Evolutionary conservation across 2,329 filamentous ascomycete genomes (phyloP).

Genomic region (Penicillium verrucosum): DNA sequence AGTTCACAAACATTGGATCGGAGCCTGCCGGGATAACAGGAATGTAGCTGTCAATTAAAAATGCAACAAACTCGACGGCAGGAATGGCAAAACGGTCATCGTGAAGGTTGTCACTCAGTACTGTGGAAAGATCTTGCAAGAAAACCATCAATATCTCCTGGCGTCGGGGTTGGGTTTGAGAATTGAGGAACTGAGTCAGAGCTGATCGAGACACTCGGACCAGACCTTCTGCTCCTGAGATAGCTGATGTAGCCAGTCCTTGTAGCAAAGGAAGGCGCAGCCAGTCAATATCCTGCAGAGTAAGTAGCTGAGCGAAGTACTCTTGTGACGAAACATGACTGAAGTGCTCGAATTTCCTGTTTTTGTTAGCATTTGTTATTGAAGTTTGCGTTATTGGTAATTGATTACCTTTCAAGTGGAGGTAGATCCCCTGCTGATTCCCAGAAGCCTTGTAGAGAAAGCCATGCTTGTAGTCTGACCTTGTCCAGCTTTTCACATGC

Average conservation of each 20-base stretch:
- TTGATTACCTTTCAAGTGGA: slow-evolving; percentile 43
- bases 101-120: slow-evolving; percentile 52
- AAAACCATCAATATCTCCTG: slow-evolving; percentile 44
- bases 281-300: slow-evolving; percentile 36
- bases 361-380: slow-evolving; percentile 13
- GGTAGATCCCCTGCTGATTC: slow-evolving; percentile 33
- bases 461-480: slow-evolving; percentile 60
- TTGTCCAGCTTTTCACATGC: slow-evolving; percentile 88
- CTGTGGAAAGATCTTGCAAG: slow-evolving; percentile 52
- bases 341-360: slow-evolving; percentile 43
- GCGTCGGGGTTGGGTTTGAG: slow-evolving; percentile 27
- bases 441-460: slow-evolving; percentile 43
- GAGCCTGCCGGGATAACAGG: slow-evolving; percentile 43
- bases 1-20: slow-evolving; percentile 33
- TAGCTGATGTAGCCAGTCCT: slow-evolving; percentile 46
- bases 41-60: slow-evolving; percentile 65
- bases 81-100: slow-evolving; percentile 72
- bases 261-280: slow-evolving; percentile 39
- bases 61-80: slow-evolving; percentile 71
- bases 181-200: slow-evolving; percentile 37
- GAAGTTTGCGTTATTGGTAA: neutral
- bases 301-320: slow-evolving; percentile 45
- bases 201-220: slow-evolving; percentile 43
- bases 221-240: slow-evolving; percentile 45
- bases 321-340: slow-evolving; percentile 43